Percentiles rank a stretch among this genome's conserved stretches.
phyloP scores from a whole-genome alignment of 768 basidiomycete genomes.

The Phaeolepiota aurea region DNA sequence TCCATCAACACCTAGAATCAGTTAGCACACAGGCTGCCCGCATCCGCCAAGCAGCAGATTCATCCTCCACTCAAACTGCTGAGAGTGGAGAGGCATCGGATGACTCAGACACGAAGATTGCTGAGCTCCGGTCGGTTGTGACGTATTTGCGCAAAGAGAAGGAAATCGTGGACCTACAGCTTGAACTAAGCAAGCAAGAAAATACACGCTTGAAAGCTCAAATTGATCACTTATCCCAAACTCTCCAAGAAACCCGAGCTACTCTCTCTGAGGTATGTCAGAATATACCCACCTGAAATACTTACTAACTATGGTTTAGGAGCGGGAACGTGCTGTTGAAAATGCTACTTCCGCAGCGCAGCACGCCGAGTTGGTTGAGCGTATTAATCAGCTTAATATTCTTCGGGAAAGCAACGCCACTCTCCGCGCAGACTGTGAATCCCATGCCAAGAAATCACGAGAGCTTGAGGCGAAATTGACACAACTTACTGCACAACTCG shows the following conservation, averaged over 20 bases:
- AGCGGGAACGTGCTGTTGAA: slow-evolving; percentile 72
- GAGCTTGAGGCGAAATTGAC: slow-evolving; percentile 61
- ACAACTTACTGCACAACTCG: slow-evolving; percentile 50
- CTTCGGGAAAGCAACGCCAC: slow-evolving; percentile 86
- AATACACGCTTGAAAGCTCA: slow-evolving; percentile 66
- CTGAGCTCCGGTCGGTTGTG: slow-evolving; percentile 72
- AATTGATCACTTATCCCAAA: slow-evolving; percentile 64
- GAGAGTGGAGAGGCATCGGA: slow-evolving; percentile 38
- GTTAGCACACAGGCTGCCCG: slow-evolving; percentile 76
- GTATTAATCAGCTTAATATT: slow-evolving; percentile 81
- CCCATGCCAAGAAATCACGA: slow-evolving; percentile 56
- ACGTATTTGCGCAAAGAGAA: slow-evolving; percentile 84
- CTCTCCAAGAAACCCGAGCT: slow-evolving; percentile 59
- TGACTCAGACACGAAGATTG: slow-evolving; percentile 54
- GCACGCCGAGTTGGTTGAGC: slow-evolving; percentile 77
- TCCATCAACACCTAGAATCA: slow-evolving; percentile 80
- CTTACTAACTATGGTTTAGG: slow-evolving; percentile 32
- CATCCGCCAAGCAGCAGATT: slow-evolving; percentile 65
- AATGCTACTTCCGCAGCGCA: slow-evolving; percentile 66
- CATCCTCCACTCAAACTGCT: slow-evolving; percentile 25
- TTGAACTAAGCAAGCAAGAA: slow-evolving; percentile 74
- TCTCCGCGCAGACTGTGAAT: slow-evolving; percentile 68
- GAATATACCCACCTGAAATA: background rate
- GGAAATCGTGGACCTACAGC: slow-evolving; percentile 83
- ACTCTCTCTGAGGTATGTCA: slow-evolving; percentile 61